phyloP scores from a whole-genome alignment of 2,329 filamentous ascomycete genomes.

The Arthrobotrys pseudoclavata region DNA sequence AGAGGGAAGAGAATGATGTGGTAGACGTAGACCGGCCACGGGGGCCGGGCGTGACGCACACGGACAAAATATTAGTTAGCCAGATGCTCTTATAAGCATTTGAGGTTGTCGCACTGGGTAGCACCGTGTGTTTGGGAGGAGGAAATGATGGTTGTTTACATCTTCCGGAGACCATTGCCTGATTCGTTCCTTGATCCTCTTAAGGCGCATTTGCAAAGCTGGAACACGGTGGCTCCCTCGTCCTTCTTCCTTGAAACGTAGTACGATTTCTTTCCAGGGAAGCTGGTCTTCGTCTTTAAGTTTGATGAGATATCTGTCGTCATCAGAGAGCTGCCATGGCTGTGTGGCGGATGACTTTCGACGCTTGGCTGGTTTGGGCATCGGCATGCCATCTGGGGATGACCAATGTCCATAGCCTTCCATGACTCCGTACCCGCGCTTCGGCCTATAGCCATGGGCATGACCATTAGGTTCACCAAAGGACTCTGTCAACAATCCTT shows the following conservation, averaged over 20 bases:
- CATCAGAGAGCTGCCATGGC: conserved; percentile 63
- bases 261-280: conserved; percentile 65
- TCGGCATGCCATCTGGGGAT: conserved; percentile 38
- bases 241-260: conserved; percentile 64
- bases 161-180: conserved; percentile 63
- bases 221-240: conserved; percentile 64
- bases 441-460: conserved; percentile 17
- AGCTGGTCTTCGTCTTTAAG: conserved; percentile 64
- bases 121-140: conserved; percentile 56
- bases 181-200: conserved; percentile 65
- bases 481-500: conserved; percentile 45
- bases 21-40: conserved; percentile 31
- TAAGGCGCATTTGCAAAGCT: conserved; percentile 66
- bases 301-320: conserved; percentile 65
- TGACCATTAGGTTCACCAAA: conserved; percentile 39
- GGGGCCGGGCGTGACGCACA: conserved; percentile 32
- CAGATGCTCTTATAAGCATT: conserved; percentile 58
- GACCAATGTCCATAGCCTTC: conserved; percentile 48
- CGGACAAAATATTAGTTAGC: conserved; percentile 51
- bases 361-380: conserved; percentile 45
- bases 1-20: conserved; percentile 31
- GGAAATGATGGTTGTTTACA: conserved; percentile 61
- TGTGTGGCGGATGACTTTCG: conserved; percentile 58
- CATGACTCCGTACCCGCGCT: conserved; percentile 42
- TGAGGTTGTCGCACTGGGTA: conserved; percentile 59